Percentiles rank a stretch among this genome's conserved stretches.
Evolutionary conservation across 2,329 filamentous ascomycete species (phyloP).

Genomic region (Coniochaeta hoffmannii): DNA sequence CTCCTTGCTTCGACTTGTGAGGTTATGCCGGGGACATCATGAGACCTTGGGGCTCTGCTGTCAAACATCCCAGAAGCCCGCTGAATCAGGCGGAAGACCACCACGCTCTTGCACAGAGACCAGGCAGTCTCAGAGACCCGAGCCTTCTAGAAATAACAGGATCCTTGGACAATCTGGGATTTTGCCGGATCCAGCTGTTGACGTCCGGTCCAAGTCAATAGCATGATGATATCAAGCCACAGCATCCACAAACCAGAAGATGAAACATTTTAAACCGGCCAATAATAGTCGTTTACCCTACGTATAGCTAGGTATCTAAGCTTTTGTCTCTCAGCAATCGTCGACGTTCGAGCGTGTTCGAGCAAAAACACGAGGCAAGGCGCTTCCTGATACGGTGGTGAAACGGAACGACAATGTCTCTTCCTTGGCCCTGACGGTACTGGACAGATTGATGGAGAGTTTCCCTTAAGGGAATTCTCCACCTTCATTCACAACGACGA

Average conservation of each 20-base stretch:
- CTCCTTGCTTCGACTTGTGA: neutral
- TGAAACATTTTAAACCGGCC: neutral
- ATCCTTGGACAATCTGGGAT: neutral
- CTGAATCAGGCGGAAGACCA: no score
- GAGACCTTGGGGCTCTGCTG: neutral
- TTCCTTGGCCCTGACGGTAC: neutral
- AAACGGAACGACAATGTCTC: slow-evolving; percentile 15
- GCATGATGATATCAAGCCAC: slow-evolving; percentile 2
- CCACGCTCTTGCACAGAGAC: no score
- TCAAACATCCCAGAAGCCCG: neutral
- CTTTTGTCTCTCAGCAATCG: no score
- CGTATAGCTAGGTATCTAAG: no score
- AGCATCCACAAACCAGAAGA: neutral
- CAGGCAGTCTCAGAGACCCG: no score
- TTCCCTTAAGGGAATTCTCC: no score
- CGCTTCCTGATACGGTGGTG: slow-evolving; percentile 4
- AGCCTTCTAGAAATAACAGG: neutral
- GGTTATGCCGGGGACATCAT: neutral
- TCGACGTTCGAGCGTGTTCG: no score
- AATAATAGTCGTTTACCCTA: no score
- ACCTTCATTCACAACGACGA: no score
- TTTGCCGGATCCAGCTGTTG: neutral
- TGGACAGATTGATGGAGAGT: neutral
- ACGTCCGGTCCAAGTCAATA: neutral
- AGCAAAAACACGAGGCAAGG: neutral